A percentile compares a stretch with the other conserved stretches of the same genome.
Evolutionary conservation across 129 eudicot species (phyloP).

Genomic region (Sambucus nigra): DNA sequence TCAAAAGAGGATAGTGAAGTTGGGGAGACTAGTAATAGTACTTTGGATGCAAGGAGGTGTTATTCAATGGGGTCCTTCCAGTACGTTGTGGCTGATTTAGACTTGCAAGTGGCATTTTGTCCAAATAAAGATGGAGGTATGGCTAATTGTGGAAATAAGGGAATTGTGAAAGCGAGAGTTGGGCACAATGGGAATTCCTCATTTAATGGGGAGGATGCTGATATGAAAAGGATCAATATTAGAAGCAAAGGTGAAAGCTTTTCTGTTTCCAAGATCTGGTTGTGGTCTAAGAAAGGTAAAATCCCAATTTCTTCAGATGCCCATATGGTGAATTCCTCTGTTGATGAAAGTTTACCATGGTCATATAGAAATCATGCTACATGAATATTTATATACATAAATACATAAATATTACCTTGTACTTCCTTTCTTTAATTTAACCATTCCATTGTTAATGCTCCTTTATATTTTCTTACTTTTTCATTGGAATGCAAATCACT

Average conservation of each 20-base stretch:
- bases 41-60: slow-evolving; percentile 57
- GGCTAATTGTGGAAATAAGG: slow-evolving; percentile 9
- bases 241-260: slow-evolving; percentile 42
- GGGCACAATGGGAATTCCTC: slow-evolving; percentile 6
- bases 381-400: too few relatives aligned
- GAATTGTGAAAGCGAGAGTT: slow-evolving; percentile 2
- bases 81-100: slow-evolving; percentile 36
- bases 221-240: slow-evolving; percentile 38
- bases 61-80: slow-evolving; percentile 55
- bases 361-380: too few relatives aligned
- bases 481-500: too few relatives aligned
- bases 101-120: slow-evolving; percentile 36
- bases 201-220: slow-evolving; percentile 18
- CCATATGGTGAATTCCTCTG: too few relatives aligned
- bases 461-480: too few relatives aligned
- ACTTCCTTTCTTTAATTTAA: too few relatives aligned
- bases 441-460: too few relatives aligned
- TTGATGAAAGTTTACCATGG: too few relatives aligned
- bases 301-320: slow-evolving; percentile 15
- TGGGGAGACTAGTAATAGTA: slow-evolving; percentile 28
- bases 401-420: too few relatives aligned
- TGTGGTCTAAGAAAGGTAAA: slow-evolving; percentile 48
- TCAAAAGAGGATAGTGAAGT: slow-evolving; percentile 13
- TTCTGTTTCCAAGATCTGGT: slow-evolving; percentile 61
- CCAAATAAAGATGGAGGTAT: too few relatives aligned